Base-by-base conservation (phyloP, 805 yeast genomes). In the Saccharomycopsis babjevae region DNA sequence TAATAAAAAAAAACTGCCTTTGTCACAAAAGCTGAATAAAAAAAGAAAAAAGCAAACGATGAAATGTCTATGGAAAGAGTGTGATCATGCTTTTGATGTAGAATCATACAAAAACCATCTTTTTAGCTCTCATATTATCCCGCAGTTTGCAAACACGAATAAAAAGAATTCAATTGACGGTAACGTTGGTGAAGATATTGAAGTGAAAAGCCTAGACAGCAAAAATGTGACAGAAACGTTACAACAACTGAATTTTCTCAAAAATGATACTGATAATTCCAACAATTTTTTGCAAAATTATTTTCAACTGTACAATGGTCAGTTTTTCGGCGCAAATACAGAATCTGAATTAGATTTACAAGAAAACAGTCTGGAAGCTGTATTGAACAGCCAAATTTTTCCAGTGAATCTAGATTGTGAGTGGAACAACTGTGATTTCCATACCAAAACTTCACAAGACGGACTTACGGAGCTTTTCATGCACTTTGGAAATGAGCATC, bases 391-490 rank as follows among this genome's bases (percentile, higher is more conserved):
- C 11, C 7, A 40, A 6, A 6, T n/a, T 40, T 18, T 40, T 7
- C 46, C 22, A n/a, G 13, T n/a, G 74, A 54, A 54, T 2, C 67
- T 67, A 56, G 72, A 78, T 57, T 91, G 97, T 74, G 89, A 84
- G 68, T 90, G 96, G 97, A 73, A 76, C 60, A 78, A 83, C 59
- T 91, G 97, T 77, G 73, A 79, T 52, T 88, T 78, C 68, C 74
- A 75, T 22, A 77, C 86, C 34, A 69, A 73, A n/a, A 40, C 46
- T 40, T 40, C 46, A 40, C 46, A 40, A 40, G 46, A 40, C 18
- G 83, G 83, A 66, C 68, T 85, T 56, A 75, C 82, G 36, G 69
- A 78, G 5, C 73, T 91, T 36, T 71, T 88, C 11, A 74, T 78
- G 50, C 97, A 90, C 72, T 73, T 85, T 57, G 81, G 82, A 57